Base-by-base conservation (phyloP, 306 rosid species). In the Sesbania bispinosa region DNA sequence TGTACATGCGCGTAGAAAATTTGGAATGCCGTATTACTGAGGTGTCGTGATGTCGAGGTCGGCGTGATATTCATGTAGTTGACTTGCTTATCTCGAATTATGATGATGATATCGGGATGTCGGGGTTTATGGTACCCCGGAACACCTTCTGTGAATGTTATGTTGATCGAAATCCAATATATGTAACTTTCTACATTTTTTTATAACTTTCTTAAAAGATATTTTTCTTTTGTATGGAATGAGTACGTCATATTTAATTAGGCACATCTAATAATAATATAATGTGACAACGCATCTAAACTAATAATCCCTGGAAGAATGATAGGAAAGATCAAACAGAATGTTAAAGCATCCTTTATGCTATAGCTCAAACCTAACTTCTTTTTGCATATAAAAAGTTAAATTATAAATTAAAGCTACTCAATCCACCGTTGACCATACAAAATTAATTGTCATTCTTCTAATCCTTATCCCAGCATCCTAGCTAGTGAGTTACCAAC, bases 331-430 rank as follows among this genome's bases (percentile, higher is more conserved):
- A 75, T 30, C 13, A 38, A 51, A 77, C 57, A 69, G 36, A 41
- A 42, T 26, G 59, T 3, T 46, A 55, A 71, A 71, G 54, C 45
- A 41, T n/a, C 73, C 15, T 71, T 77, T 32, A 11, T 62, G 82
- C 62, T 63, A 51, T 38, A 33, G 13, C 52, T 24, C 27, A 71
- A 69, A 71, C 78, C 63, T 70, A 71, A 71, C 78, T 53, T 62
- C 18, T 20, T 42, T 43, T 42, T 43, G 52, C 27, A 30, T 42
- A n/a, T n/a, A n/a, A 5, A 21, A 70, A 62, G 36, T 24, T 19
- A 18, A 5, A 33, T 60, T 60, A 26, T 26, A 26, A 42, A 76
- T 19, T 6, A 60, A 76, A 38, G 14, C 16, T 16, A 21, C 53
- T 29, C 38, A 41, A 70, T 73, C n/a, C n/a, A 61, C 2, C n/a